phyloP scores from a whole-genome alignment of 108 stramenopile species.

The Cyclotella kingstonii region DNA sequence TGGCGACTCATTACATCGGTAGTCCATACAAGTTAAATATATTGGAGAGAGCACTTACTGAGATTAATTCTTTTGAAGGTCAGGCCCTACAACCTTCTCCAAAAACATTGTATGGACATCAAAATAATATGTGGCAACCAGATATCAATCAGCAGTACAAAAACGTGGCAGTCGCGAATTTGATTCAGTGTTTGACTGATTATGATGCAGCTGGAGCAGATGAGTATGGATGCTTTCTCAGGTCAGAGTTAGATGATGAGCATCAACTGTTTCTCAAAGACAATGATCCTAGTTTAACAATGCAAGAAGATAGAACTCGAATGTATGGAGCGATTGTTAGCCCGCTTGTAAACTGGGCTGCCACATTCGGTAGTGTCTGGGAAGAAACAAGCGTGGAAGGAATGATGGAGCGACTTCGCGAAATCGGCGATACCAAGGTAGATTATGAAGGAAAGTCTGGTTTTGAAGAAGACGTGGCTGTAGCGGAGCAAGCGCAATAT shows the following conservation, averaged over 20 bases:
- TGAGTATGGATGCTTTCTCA: slow-evolving; percentile 34
- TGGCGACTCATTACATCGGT: slow-evolving; percentile 74
- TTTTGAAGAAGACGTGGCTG: slow-evolving; percentile 51
- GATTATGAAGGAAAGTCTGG: slow-evolving; percentile 42
- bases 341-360: slow-evolving; percentile 63
- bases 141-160: slow-evolving; percentile 62
- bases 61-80: slow-evolving; percentile 57
- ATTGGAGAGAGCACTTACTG: slow-evolving; percentile 60
- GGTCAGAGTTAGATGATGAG: slow-evolving; percentile 38
- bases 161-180: slow-evolving; percentile 61
- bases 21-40: slow-evolving; percentile 44
- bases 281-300: slow-evolving; percentile 33
- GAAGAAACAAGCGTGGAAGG: slow-evolving; percentile 61
- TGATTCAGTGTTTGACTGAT: slow-evolving; percentile 59
- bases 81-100: slow-evolving; percentile 51
- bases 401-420: slow-evolving; percentile 67
- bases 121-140: slow-evolving; percentile 19
- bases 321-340: slow-evolving; percentile 47
- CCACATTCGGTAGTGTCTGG: slow-evolving; percentile 64
- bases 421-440: slow-evolving; percentile 38
- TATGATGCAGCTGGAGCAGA: slow-evolving; percentile 55
- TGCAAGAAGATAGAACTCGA: slow-evolving; percentile 38
- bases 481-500: slow-evolving; percentile 49
- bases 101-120: slow-evolving; percentile 41
- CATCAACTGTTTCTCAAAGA: slow-evolving; percentile 29